These are phyloP conservation scores for Globisporangium polare DNA, from an alignment of 352 stramenopile genomes.

Conservation along the genomic window DNA sequence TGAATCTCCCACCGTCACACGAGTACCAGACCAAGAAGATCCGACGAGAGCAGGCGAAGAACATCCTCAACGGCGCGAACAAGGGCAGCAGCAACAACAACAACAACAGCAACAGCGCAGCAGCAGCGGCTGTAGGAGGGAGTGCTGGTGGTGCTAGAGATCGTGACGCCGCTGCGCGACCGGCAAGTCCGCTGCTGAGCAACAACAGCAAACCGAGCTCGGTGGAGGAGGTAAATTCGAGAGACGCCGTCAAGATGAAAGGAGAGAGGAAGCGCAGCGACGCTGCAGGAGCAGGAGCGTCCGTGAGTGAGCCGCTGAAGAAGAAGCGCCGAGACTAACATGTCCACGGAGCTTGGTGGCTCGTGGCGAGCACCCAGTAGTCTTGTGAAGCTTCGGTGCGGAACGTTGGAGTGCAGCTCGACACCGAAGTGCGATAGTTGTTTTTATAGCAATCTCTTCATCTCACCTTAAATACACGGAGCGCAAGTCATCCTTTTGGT, in stretches of 20 bases:
- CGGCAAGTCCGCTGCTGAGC: constrained; percentile 2
- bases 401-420: neutral
- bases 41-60: constrained; percentile 77
- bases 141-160: neutral
- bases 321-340: constrained; percentile 62
- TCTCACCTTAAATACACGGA: constrained; percentile 7
- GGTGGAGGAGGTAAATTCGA: constrained; percentile 9
- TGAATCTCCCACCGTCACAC: constrained; percentile 75
- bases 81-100: constrained; percentile 19
- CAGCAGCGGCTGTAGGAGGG: constrained; percentile 10
- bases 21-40: constrained; percentile 91
- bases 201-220: constrained; percentile 7
- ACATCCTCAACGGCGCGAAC: constrained; percentile 40
- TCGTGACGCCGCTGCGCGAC: neutral
- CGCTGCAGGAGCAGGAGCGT: neutral
- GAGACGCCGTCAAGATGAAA: constrained; percentile 25
- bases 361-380: neutral
- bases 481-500: neutral
- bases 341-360: no score
- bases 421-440: neutral
- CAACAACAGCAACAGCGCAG: constrained; percentile 31
- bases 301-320: constrained; percentile 24
- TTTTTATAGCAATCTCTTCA: neutral
- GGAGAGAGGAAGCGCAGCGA: constrained; percentile 31
- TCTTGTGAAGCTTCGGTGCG: no score